Conservation (phyloP, 2,329 filamentous ascomycete genomes). For the Apiospora arundinis region DNA sequence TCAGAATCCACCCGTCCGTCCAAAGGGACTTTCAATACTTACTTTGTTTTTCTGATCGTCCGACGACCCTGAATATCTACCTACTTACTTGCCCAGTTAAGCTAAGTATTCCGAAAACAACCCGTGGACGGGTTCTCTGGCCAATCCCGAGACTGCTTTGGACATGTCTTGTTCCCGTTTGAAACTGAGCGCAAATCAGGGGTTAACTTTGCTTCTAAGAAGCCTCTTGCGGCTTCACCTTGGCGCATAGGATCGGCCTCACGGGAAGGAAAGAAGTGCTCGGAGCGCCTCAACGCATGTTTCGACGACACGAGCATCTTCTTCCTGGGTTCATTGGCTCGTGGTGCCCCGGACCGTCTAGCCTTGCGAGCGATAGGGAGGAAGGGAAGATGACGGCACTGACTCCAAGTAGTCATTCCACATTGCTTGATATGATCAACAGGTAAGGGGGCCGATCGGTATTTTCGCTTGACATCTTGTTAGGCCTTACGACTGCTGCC, state of each 20-base stretch:
- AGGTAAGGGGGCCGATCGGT: background rate
- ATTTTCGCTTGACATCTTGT: background rate
- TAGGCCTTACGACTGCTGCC: background rate
- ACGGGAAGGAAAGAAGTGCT: background rate
- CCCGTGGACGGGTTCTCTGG: background rate
- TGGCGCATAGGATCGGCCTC: conserved; percentile 4
- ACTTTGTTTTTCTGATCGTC: too few species aligned
- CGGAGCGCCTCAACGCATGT: background rate
- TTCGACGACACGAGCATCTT: background rate
- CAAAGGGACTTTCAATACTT: too few species aligned
- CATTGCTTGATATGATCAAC: too few species aligned
- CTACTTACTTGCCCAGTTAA: background rate
- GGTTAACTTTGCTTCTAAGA: background rate
- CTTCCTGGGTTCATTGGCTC: background rate
- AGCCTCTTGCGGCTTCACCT: background rate
- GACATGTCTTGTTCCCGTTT: background rate
- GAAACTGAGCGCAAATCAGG: background rate
- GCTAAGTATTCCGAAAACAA: background rate
- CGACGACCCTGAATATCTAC: background rate
- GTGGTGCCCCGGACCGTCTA: background rate
- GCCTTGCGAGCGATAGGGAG: background rate
- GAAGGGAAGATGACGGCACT: background rate
- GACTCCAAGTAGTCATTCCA: background rate
- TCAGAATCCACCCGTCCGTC: too few species aligned
- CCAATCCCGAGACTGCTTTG: background rate